A percentile compares a stretch with the other conserved stretches of the same genome.
phyloP scores from a whole-genome alignment of 1,139 yeast species.

The Kurtzmaniella quercitrusa region DNA sequence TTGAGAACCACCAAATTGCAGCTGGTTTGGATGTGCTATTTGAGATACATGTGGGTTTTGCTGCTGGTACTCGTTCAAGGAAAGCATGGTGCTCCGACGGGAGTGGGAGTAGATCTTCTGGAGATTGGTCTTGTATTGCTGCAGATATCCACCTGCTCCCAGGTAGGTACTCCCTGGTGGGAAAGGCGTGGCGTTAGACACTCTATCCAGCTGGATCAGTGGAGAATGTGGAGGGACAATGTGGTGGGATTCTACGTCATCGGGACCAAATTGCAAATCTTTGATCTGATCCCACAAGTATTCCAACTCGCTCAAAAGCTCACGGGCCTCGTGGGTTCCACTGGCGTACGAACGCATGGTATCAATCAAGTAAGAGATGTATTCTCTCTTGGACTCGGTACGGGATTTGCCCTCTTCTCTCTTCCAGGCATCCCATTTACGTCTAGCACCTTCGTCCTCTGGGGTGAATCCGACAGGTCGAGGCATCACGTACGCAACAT shows the following conservation, averaged over 20 bases:
- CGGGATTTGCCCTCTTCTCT: slow-evolving; percentile 64
- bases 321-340: slow-evolving; percentile 65
- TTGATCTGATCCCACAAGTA: slow-evolving; percentile 73
- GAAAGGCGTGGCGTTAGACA: slow-evolving; percentile 35
- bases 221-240: slow-evolving; percentile 21
- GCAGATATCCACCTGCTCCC: slow-evolving; percentile 20
- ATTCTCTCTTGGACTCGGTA: slow-evolving; percentile 70
- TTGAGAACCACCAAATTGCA: not conserved
- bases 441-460: slow-evolving; percentile 64
- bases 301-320: slow-evolving; percentile 61
- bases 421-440: slow-evolving; percentile 88
- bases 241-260: slow-evolving; percentile 20
- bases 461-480: slow-evolving; percentile 58
- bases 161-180: slow-evolving; percentile 20
- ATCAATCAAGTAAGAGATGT: slow-evolving; percentile 63
- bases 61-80: slow-evolving; percentile 35
- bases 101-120: slow-evolving; percentile 45
- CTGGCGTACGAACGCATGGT: slow-evolving; percentile 72
- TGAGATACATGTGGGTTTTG: slow-evolving; percentile 28
- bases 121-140: slow-evolving; percentile 31
- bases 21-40: slow-evolving; percentile 9
- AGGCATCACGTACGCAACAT: slow-evolving; percentile 63
- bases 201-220: slow-evolving; percentile 36
- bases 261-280: slow-evolving; percentile 39
- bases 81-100: slow-evolving; percentile 35